A percentile compares a stretch with the other conserved stretches of the same genome.
Evolutionary conservation across 306 rosid genomes (phyloP).

Genomic region (Sechiopsis laciniata): DNA sequence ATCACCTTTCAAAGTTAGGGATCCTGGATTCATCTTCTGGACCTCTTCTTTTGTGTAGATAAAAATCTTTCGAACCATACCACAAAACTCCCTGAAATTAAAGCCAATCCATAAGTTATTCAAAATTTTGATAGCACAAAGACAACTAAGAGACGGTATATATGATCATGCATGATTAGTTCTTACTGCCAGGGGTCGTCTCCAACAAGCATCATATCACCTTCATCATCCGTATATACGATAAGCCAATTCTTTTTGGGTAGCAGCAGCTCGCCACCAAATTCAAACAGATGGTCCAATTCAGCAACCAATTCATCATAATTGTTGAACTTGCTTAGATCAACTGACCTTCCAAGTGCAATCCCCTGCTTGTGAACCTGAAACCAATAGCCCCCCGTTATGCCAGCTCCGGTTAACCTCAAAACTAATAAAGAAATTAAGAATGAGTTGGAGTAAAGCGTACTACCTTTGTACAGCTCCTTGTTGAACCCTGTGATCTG

Average conservation of each 20-base stretch:
- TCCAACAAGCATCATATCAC: constrained; percentile 98
- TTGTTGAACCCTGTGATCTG: constrained; percentile 45
- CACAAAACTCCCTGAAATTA: constrained; percentile 72
- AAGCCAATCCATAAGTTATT: constrained; percentile 1
- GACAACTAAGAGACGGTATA: not conserved
- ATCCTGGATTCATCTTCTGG: constrained; percentile 79
- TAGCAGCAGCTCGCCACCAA: constrained; percentile 68
- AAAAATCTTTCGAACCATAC: constrained; percentile 83
- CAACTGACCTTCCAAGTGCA: constrained; percentile 93
- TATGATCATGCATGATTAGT: constrained; percentile 17
- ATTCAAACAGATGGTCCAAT: constrained; percentile 71
- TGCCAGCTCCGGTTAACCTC: not conserved
- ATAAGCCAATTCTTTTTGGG: constrained; percentile 72
- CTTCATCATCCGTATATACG: constrained; percentile 85
- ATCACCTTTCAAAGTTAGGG: constrained; percentile 51
- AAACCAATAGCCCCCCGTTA: constrained; percentile 26
- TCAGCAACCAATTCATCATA: constrained; percentile 71
- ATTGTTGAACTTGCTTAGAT: constrained; percentile 71
- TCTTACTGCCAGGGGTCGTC: constrained; percentile 99
- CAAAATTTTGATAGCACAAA: not conserved
- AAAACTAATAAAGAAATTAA: not conserved
- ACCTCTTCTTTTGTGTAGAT: constrained; percentile 90
- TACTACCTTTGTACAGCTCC: constrained; percentile 81
- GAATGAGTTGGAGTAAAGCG: not conserved
- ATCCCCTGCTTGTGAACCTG: constrained; percentile 99